Base-by-base conservation (phyloP, 176 grass and related monocot species). In the Raddia distichophylla region DNA sequence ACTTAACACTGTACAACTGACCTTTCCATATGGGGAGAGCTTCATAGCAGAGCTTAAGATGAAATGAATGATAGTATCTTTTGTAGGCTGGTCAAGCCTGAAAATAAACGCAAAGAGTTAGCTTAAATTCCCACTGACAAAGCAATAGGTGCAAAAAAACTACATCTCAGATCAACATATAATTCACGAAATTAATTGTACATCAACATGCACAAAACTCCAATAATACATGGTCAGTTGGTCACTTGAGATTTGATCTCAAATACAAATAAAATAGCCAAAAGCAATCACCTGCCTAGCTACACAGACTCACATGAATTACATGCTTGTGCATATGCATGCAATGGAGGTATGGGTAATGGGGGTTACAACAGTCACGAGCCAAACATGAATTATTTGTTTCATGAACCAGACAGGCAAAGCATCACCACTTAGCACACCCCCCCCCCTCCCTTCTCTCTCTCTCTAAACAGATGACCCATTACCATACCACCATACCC, bases 11-110 rank as follows among this genome's bases (percentile, higher is more conserved):
- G 71, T 77, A 64, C 46, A 75, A 81, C 90, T 83, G 57, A 98
- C 95, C 95, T 98, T 94, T 81, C 92, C 92, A 73, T 89, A 89
- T 72, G 88, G 84, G 47, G 90, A 76, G 49, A 91, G 86, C 79
- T 82, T 83, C 73, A 94, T 87, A 54, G 82, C 84, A 84, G 86
- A 94, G 54, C 78, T 60, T 75, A 98, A 88, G 80, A 98, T 85
- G 79, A 89, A 91, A 74, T 74, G 46, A 35, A 98, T 78, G 46
- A 98, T 81, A 71, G 47, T 27, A 67, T 93, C 90, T 82, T 87
- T 98, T 65, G 88, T 79, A 27, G 78, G 54, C 20, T 81, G 84
- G 75, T 91, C 90, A 78, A 98, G 91, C 84, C 95, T 98, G 88
- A 85, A 88, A 89, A 78, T 2, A 88, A 50, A 68, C 32, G 80